A percentile compares a stretch with the other conserved stretches of the same genome.
Conservation (phyloP, 2,329 filamentous ascomycete species). For the Rutstroemia sp. region DNA sequence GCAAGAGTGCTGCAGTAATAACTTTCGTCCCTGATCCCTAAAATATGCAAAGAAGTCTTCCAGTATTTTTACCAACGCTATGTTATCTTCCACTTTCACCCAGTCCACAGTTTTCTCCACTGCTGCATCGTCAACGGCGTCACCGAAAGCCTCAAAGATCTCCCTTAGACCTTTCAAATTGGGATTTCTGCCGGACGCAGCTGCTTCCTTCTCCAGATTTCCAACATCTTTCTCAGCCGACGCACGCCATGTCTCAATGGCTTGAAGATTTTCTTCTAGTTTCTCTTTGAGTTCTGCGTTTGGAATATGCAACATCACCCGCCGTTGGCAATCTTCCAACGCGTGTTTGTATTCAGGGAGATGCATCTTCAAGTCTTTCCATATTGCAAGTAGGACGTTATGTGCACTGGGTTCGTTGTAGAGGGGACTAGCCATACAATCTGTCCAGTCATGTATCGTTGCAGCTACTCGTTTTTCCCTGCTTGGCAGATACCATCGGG, state of each 20-base stretch:
- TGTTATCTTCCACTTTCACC: background rate
- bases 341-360: background rate
- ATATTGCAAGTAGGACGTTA: background rate
- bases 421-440: background rate
- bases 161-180: background rate
- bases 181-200: background rate
- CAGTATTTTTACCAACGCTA: background rate
- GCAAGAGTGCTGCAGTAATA: too few relatives aligned
- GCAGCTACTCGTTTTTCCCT: background rate
- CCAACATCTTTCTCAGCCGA: background rate
- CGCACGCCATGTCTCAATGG: slow-evolving; percentile 4
- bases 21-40: background rate
- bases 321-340: background rate
- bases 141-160: background rate
- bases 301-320: background rate
- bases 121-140: slow-evolving; percentile 2
- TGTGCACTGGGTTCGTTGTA: slow-evolving; percentile 1
- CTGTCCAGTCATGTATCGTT: slow-evolving; percentile 6
- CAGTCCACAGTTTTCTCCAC: background rate
- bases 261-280: slow-evolving; percentile 1
- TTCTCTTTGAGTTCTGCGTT: background rate
- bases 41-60: slow-evolving; percentile 1
- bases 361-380: slow-evolving; percentile 8
- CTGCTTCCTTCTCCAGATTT: background rate
- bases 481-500: background rate